Base-by-base conservation (phyloP, 371 early-diverging fungal species). In the Smittium mucronatum region DNA sequence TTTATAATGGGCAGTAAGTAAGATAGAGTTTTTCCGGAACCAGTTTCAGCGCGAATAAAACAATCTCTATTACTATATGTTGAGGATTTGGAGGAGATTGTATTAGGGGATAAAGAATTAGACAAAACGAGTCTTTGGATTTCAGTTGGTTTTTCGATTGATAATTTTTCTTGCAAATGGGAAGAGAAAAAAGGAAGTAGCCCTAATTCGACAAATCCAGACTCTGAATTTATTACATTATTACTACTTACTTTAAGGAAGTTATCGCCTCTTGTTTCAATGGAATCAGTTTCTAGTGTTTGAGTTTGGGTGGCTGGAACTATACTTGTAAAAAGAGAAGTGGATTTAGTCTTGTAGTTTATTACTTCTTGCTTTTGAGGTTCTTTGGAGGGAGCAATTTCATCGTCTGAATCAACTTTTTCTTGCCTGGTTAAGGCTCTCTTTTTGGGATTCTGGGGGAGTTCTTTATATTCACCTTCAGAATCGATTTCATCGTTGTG, bases 1-100 rank as follows among this genome's bases (percentile, higher is more conserved):
- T 98, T 95, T 63, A 99, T 76, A 31, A 97, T 88, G 1, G 99
- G 99, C 34, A 99, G 76, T 28, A 99, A 81, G 76, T 94, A 99
- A 0, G 98, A 87, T 33, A 98, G 81, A 0, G 99, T 99, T 77
- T 99, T 99, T 36, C 99, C 99, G 11, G 95, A 94, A 36, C 99
- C 99, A 5, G 98, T 99, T 70, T 93, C 89, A 0, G 99, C 93
- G 74, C 96, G 93, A 34, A 97, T 87, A 33, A 97, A 86, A 17
- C 91, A 85, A 81, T 97, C 97, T 75, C 93, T 93, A 25, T 64
- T 70, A 29, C 47, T 28, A 65, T 70, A 15, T 72, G 70, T 26
- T 63, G 71, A 33, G 75, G 76, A 25, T 70, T 72, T 33, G 70
- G 67, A 30, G 77, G 72, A 36, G 65, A 57, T 57, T 17, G 64